phyloP scores from a whole-genome alignment of 1,284 basidiomycete genomes.

The Coniferiporia sulphurascens region DNA sequence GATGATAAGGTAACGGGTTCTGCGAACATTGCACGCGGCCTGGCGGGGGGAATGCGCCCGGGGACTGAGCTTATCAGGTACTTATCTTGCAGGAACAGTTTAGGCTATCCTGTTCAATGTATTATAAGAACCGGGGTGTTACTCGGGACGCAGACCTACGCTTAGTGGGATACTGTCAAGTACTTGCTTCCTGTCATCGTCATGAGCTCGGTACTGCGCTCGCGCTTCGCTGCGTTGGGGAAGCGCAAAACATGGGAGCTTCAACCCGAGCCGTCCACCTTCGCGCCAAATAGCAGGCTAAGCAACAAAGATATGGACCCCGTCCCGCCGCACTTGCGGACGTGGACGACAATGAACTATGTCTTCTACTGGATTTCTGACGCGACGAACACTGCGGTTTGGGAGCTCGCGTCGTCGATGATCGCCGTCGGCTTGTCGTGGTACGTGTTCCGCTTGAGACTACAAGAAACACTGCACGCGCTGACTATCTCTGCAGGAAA shows the following conservation, averaged over 20 bases:
- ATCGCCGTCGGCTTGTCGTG: slow-evolving; percentile 62
- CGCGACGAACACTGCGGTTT: slow-evolving; percentile 42
- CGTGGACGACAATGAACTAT: slow-evolving; percentile 61
- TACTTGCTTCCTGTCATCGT: not conserved
- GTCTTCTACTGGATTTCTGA: slow-evolving; percentile 65
- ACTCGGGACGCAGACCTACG: too few species aligned
- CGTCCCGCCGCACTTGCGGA: slow-evolving; percentile 50
- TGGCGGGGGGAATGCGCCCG: too few species aligned
- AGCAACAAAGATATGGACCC: slow-evolving; percentile 76
- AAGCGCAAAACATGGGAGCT: slow-evolving; percentile 37
- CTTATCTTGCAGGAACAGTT: not conserved
- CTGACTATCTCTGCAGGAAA: slow-evolving; percentile 1
- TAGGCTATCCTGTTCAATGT: not conserved
- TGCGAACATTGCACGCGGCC: too few species aligned
- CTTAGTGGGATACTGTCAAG: not conserved
- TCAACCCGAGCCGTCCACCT: slow-evolving; percentile 45
- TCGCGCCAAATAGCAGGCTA: slow-evolving; percentile 49
- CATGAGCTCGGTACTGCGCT: not conserved
- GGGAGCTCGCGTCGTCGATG: slow-evolving; percentile 56
- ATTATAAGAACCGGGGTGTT: too few species aligned
- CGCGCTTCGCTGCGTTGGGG: not conserved
- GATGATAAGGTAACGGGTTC: too few species aligned
- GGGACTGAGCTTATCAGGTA: too few species aligned
- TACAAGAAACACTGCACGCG: not conserved
- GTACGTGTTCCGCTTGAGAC: slow-evolving; percentile 26